Evolutionary conservation across 305 asterid genomes (phyloP).

Genomic region (Vinca major): DNA sequence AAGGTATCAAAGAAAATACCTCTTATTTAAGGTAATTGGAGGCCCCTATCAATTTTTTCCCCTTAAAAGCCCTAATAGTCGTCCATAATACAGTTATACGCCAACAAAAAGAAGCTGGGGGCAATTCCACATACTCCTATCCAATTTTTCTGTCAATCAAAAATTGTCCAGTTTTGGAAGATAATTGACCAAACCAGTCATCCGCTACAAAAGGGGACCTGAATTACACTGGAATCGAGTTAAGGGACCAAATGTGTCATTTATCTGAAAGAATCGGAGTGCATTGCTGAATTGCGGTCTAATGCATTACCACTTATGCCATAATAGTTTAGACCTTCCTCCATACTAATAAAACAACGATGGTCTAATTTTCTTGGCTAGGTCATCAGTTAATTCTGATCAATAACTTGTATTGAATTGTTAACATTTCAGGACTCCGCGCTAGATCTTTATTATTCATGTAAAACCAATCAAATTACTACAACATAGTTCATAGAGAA

Average conservation of each 20-base stretch:
- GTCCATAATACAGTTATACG: too few species aligned
- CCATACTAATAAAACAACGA: background rate
- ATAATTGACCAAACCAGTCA: background rate
- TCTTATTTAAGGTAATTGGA: background rate
- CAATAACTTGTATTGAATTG: background rate
- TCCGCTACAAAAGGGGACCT: background rate
- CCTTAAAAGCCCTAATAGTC: too few species aligned
- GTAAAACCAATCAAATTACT: background rate
- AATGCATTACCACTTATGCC: background rate
- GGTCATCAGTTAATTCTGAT: background rate
- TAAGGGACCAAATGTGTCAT: constrained; percentile 1
- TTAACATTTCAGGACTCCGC: background rate
- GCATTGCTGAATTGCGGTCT: background rate
- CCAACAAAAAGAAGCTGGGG: background rate
- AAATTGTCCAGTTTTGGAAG: background rate
- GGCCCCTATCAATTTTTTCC: too few species aligned
- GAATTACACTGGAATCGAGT: background rate
- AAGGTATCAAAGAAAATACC: background rate
- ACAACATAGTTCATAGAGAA: background rate
- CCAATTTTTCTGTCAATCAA: background rate
- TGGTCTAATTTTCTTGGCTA: background rate
- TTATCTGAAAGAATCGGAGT: background rate
- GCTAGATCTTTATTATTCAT: background rate
- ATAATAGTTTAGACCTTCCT: background rate
- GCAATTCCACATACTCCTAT: background rate